Conservation (phyloP, 2,329 filamentous ascomycete genomes). For the Ceratocystis papillata region DNA sequence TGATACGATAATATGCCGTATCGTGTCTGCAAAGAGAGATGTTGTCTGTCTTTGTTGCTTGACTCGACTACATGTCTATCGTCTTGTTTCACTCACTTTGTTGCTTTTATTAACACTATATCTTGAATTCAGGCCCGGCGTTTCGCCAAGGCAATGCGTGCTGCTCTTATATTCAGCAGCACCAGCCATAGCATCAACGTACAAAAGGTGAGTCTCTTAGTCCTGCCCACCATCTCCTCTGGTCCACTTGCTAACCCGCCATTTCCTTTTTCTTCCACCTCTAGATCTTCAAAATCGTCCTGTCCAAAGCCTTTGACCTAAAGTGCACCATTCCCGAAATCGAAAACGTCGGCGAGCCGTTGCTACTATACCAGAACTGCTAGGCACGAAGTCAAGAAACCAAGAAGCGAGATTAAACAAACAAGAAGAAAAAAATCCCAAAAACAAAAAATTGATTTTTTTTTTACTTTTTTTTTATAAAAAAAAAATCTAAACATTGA, state of each 20-base stretch:
- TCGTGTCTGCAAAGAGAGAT: neutral
- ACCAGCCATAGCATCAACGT: slow-evolving; percentile 99
- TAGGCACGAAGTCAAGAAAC: slow-evolving; percentile 25
- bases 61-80: too few relatives aligned
- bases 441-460: neutral
- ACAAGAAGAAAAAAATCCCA: too few relatives aligned
- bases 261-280: neutral
- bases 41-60: neutral
- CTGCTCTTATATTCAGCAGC: slow-evolving; percentile 94
- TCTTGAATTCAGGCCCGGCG: slow-evolving; percentile 58
- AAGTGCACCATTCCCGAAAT: slow-evolving; percentile 99
- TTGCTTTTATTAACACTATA: neutral
- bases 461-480: neutral
- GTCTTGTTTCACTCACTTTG: too few relatives aligned
- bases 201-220: slow-evolving; percentile 60
- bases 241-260: neutral
- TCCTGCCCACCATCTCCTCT: slow-evolving; percentile 4
- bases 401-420: neutral
- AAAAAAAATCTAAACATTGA: too few relatives aligned
- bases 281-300: slow-evolving; percentile 98
- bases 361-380: slow-evolving; percentile 74
- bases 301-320: slow-evolving; percentile 95
- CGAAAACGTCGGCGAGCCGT: slow-evolving; percentile 90
- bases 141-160: slow-evolving; percentile 97
- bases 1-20: neutral